phyloP scores from a whole-genome alignment of 2,329 filamentous ascomycete species.

The Claviceps citrina region DNA sequence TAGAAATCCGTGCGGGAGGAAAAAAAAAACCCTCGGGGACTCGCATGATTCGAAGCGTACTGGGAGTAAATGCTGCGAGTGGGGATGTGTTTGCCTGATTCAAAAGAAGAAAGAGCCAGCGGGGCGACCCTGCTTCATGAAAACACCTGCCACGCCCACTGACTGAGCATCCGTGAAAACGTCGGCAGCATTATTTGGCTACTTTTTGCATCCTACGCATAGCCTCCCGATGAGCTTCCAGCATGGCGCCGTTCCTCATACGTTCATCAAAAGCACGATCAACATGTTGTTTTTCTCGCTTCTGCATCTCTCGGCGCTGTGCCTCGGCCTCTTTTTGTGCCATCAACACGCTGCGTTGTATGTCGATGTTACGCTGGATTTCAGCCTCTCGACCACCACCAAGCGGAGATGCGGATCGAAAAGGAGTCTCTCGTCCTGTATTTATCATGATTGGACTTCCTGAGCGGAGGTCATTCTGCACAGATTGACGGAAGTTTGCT shows the following conservation, averaged over 20 bases:
- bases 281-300: conserved; percentile 38
- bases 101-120: conserved; percentile 1
- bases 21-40: too few relatives aligned
- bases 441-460: conserved; percentile 20
- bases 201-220: conserved; percentile 59
- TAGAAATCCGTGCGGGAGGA: not conserved
- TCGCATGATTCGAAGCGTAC: not conserved
- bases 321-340: conserved; percentile 48
- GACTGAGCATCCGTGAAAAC: not conserved
- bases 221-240: conserved; percentile 62
- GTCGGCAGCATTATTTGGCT: not conserved
- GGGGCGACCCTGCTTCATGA: not conserved
- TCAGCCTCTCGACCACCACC: conserved; percentile 23
- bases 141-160: not conserved
- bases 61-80: not conserved
- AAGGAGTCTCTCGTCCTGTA: conserved; percentile 24
- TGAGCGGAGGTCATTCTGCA: conserved; percentile 44
- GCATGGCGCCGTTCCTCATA: conserved; percentile 62
- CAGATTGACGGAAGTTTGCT: conserved; percentile 50
- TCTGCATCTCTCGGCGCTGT: conserved; percentile 41
- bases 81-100: not conserved
- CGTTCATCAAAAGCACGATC: conserved; percentile 54
- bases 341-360: conserved; percentile 40
- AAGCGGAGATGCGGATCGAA: conserved; percentile 20
- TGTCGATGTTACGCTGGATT: conserved; percentile 34